phyloP scores from a whole-genome alignment of 139 green algal species.

The Micractinium sp. region DNA sequence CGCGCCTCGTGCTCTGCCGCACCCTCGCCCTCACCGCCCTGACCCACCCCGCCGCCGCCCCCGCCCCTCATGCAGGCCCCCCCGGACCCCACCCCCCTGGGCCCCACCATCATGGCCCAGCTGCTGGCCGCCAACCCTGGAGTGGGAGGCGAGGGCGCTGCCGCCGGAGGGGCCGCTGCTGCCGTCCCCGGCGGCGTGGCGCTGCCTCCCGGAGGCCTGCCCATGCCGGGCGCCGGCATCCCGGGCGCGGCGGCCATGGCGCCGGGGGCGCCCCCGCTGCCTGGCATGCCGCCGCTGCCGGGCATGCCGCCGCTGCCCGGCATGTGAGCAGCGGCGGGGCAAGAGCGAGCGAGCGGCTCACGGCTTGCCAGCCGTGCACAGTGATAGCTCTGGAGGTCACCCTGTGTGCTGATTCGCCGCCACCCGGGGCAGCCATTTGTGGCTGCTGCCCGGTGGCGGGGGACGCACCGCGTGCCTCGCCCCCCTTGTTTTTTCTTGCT shows the following conservation, averaged over 20 bases:
- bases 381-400: no score
- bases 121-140: conserved; percentile 25
- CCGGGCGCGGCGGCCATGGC: background rate
- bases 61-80: conserved; percentile 13
- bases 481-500: no score
- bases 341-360: no score
- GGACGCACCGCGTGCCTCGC: no score
- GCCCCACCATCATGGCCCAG: conserved; percentile 28
- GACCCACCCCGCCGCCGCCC: background rate
- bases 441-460: no score
- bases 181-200: background rate
- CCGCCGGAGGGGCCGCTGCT: background rate
- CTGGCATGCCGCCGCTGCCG: background rate
- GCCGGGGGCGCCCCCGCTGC: background rate
- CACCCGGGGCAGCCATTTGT: no score
- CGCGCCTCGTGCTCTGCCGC: no score
- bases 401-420: no score
- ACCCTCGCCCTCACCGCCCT: background rate
- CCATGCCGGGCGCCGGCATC: conserved; percentile 3
- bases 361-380: no score
- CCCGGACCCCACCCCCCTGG: conserved; percentile 36
- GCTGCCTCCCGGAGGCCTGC: conserved; percentile 12
- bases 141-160: background rate
- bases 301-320: background rate
- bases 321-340: no score